Percentiles rank a stretch among this genome's conserved stretches.
phyloP scores from a whole-genome alignment of 257 asterid genomes.

The Solanum piurae region DNA sequence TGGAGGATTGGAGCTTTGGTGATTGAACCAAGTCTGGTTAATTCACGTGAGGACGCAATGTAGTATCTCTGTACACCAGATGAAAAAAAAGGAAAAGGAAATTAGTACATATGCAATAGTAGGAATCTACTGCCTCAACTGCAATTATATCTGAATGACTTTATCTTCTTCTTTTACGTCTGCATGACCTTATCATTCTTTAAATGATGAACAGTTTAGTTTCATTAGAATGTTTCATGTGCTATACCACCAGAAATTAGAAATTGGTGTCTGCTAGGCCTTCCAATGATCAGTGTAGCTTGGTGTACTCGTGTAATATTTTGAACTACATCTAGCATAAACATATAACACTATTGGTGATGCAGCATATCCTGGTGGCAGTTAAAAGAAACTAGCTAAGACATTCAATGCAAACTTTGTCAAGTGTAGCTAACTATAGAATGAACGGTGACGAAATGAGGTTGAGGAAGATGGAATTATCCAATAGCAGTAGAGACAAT shows the following conservation, averaged over 20 bases:
- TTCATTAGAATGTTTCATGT: not conserved
- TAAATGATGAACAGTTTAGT: not conserved
- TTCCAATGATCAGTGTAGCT: not conserved
- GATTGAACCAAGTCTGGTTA: slow-evolving; percentile 55
- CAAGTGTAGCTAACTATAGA: not conserved
- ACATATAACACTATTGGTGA: not conserved
- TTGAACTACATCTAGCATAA: not conserved
- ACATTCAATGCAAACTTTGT: not conserved
- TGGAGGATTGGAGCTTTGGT: slow-evolving; percentile 71
- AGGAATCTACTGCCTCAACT: not conserved
- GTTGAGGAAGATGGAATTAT: not conserved
- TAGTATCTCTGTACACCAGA: slow-evolving; percentile 38
- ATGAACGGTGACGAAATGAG: not conserved
- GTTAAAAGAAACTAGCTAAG: not conserved
- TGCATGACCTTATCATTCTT: not conserved
- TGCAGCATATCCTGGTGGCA: not conserved
- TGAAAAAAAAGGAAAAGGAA: not conserved
- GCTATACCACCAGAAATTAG: not conserved
- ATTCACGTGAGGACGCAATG: slow-evolving; percentile 58
- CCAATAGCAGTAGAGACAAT: not conserved
- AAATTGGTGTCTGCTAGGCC: not conserved
- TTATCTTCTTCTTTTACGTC: not conserved
- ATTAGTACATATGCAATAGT: not conserved
- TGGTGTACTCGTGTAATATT: not conserved
- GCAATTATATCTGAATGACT: not conserved